A percentile compares a stretch with the other conserved stretches of the same genome.
phyloP scores from a whole-genome alignment of 768 basidiomycete genomes.

The Chalciporus chontae region DNA sequence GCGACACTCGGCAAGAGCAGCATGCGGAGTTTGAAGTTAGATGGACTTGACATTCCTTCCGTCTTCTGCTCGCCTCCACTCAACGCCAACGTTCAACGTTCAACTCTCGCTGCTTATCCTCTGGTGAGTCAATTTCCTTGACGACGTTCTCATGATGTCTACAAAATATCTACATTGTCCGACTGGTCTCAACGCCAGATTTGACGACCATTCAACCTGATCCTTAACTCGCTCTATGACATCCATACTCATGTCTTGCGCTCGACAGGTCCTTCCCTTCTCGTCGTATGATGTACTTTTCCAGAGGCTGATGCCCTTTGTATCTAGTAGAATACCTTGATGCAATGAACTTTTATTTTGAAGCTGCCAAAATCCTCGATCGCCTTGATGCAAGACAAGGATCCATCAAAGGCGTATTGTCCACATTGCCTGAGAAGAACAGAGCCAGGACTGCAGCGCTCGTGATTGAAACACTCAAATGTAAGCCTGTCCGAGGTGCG shows the following conservation, averaged over 20 bases:
- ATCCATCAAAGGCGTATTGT: slow-evolving; percentile 85
- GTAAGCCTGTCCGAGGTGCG: slow-evolving; percentile 43
- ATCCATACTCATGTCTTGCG: slow-evolving; percentile 28
- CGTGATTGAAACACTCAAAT: slow-evolving; percentile 94
- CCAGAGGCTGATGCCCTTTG: slow-evolving; percentile 25
- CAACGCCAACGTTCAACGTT: not conserved
- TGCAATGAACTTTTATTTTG: slow-evolving; percentile 94
- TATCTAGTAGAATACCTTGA: slow-evolving; percentile 24
- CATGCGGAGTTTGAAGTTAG: slow-evolving; percentile 31
- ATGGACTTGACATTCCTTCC: not conserved
- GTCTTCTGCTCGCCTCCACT: not conserved
- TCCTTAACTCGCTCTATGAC: slow-evolving; percentile 8
- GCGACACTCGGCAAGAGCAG: slow-evolving; percentile 25
- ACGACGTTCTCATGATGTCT: slow-evolving; percentile 48
- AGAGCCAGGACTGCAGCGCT: slow-evolving; percentile 80
- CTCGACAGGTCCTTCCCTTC: slow-evolving; percentile 14
- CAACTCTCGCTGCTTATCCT: not conserved
- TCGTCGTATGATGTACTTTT: slow-evolving; percentile 23
- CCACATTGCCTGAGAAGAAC: slow-evolving; percentile 66
- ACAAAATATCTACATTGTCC: slow-evolving; percentile 90
- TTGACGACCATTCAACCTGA: slow-evolving; percentile 46
- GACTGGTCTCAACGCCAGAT: slow-evolving; percentile 47
- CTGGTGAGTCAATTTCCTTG: slow-evolving; percentile 19
- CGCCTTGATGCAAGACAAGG: slow-evolving; percentile 85
- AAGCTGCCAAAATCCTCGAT: slow-evolving; percentile 79